Base-by-base conservation (phyloP, 768 basidiomycete genomes). In the Clitopilus passeckerianus region DNA sequence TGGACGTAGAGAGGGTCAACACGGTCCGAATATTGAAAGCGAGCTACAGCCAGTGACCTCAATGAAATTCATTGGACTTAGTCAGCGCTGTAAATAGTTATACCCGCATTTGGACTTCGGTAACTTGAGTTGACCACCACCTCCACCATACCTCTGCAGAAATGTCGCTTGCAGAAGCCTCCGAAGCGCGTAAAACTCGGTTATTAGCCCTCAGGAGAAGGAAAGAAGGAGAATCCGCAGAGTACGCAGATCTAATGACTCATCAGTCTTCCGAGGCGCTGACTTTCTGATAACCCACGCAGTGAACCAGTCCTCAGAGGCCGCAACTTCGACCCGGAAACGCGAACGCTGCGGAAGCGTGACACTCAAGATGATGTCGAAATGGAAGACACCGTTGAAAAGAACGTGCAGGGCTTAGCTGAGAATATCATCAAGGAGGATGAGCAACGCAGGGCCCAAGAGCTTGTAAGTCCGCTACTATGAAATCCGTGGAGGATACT, bases 271-370 rank as follows among this genome's bases (percentile, higher is more conserved):
- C 7, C 43, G 16, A 56, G 5, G 27, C 27, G 54, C 37, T 18
- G 35, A 41, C 24, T 37, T 46, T 27, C 54, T 14, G 20, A 10
- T 43, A 37, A 35, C 59, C 77, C 67, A 46, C 54, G 65, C 30
- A 66, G 74, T 46, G 80, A 80, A 63, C 76, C 85, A 12, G 67
- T 87, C 56, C 74, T 93, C 33, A 83, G 84, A 64, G 83, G 75
- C 63, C 85, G 96, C 34, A 95, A 95, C 67, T 98, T 91, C 71
- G 96, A 98, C 73, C 93, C 94, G 1, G 86, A 86, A 64, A 91
- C 93, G 27, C 85, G 90, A 60, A 90, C 87, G 56, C 72, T 90
- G 65, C 84, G 84, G 70, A 93, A 89, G 71, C 86, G 80, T 67
- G 76, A 76, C 16, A 73, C 74, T 24, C 71, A 68, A 9, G 85